phyloP scores from a whole-genome alignment of 352 stramenopile species.

The Phytophthora nicotianae region DNA sequence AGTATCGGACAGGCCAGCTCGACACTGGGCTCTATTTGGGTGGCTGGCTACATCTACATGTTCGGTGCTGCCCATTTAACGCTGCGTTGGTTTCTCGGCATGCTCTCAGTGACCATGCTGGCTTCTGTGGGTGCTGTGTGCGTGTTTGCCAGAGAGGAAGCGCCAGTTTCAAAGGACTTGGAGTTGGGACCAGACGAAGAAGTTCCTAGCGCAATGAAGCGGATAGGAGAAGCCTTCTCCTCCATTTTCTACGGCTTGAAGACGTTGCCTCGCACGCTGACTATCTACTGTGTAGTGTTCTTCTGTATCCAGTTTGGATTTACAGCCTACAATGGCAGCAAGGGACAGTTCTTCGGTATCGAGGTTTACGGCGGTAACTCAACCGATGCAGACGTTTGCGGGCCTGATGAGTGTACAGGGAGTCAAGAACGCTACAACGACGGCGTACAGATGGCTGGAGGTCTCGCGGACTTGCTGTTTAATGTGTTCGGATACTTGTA shows the following conservation, averaged over 20 bases:
- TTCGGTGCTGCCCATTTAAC: constrained; percentile 73
- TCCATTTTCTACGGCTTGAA: constrained; percentile 56
- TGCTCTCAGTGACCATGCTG: constrained; percentile 74
- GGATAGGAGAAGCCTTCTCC: constrained; percentile 44
- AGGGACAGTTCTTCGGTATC: constrained; percentile 68
- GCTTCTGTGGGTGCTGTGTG: constrained; percentile 59
- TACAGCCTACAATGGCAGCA: constrained; percentile 69
- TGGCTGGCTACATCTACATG: constrained; percentile 74
- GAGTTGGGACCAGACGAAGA: constrained; percentile 24
- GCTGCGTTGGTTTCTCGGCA: constrained; percentile 68
- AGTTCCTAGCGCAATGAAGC: constrained; percentile 23
- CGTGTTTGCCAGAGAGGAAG: constrained; percentile 55
- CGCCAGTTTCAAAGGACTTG: constrained; percentile 29
- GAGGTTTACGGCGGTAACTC: constrained; percentile 59
- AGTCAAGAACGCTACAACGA: constrained; percentile 56
- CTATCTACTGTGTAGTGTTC: constrained; percentile 60
- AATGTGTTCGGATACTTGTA: constrained; percentile 59
- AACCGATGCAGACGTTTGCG: constrained; percentile 50
- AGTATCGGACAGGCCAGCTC: constrained; percentile 70
- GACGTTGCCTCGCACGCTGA: constrained; percentile 42
- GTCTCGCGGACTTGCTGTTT: constrained; percentile 54
- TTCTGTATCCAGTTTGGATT: constrained; percentile 63
- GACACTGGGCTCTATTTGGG: constrained; percentile 63
- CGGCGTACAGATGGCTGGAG: constrained; percentile 57
- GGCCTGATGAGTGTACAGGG: constrained; percentile 27